Base-by-base conservation (phyloP, 2,329 filamentous ascomycete genomes). In the Aspergillus puulaauensis region DNA sequence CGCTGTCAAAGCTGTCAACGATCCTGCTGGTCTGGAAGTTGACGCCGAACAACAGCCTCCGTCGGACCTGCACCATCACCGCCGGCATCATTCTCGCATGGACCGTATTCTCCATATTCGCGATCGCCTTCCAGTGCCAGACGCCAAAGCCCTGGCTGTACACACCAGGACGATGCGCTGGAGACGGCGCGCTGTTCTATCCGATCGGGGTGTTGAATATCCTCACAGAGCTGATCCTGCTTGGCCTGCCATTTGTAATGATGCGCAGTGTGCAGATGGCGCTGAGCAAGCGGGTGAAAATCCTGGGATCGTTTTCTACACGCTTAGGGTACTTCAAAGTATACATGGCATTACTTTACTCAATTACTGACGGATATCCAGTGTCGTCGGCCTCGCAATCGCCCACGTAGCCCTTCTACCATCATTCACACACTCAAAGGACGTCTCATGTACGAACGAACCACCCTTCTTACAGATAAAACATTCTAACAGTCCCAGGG, bases 191-290 rank as follows among this genome's bases (percentile, higher is more conserved):
- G 6, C 17, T 68, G 1, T 37, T 62, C 3, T 68, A 68, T 37
- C 59, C 59, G 3, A 57, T 68, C 23, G 50, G 45, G 7, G 45
- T 55, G 12, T 17, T 60, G 19, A 64, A 65, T 31, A 62, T 68
- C 24, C 43, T 64, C 24, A 65, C 57, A 21, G 67, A 69, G 24
- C 48, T 59, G 2, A 33, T 59, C 15, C 56, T 68, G 23, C 48
- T 61, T 21, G 23, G 59, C n/a, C 44, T 57, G 8, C 63, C 65
- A 2, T 67, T 69, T 52, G 49, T 64, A 8, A 67, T 68, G 61
- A 64, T 69, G 58, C 61, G 54, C 14, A 62, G 65, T 43, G 64
- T 70, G 9, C 66, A 68, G 39, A 59, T 69, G 58, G 52, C 24
- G 19, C 48, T 17, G 44, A 7, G 43, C 9, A 63, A 64, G 51